Evolutionary conservation across 2,329 filamentous ascomycete genomes (phyloP), one percentile per base, ranked within the genome.

Genomic region (Leptographium procerum): DNA sequence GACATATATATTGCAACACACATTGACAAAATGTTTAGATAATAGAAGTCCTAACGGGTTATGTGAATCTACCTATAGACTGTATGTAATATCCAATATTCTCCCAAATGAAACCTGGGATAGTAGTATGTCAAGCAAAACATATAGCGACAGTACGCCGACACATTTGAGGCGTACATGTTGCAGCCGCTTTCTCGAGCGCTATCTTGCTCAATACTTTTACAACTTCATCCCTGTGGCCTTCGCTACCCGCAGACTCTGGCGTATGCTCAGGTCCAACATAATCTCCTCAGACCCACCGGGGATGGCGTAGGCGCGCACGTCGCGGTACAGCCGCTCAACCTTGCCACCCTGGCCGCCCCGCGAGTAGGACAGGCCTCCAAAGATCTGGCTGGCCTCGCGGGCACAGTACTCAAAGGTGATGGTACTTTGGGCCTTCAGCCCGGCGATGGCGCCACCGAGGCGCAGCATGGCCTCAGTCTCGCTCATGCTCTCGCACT

Each of bases 231-330:
- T 96, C 11, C 94, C 94, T 71, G 96, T 77, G 62, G 86, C 85
- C 80, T 96, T 86, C 66, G 91, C 89, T 58, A 99, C 94, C 71
- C 84, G 64, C 66, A 72, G 65, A 58, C 89, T 95, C 70, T 99
- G 74, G 60, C 92, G 81, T 72, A 99, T 95, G 74, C 89, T 95
- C 68, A 99, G 73, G 72, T 99, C 94, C 64, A 97, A 77, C 94
- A 99, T 99, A 64, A 99, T 99, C 81, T 99, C 94, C 77, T 99
- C 92, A 64, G 85, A 90, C 28, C 94, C 94, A 67, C 94, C 94
- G 3, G 94, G 94, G 65, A 99, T 92, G 62, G 94, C 92, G 72
- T 99, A 97, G 0, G 94, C 94, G 66, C 94, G 82, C 19, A 97
- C 94, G 71, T 99, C 94, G 62, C 94, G 83, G 74, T 97, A 97